A percentile compares a stretch with the other conserved stretches of the same genome.
These are phyloP conservation scores for Fusarium paranaense DNA, from an alignment of 2,329 filamentous ascomycete genomes.

Conservation along the genomic window DNA sequence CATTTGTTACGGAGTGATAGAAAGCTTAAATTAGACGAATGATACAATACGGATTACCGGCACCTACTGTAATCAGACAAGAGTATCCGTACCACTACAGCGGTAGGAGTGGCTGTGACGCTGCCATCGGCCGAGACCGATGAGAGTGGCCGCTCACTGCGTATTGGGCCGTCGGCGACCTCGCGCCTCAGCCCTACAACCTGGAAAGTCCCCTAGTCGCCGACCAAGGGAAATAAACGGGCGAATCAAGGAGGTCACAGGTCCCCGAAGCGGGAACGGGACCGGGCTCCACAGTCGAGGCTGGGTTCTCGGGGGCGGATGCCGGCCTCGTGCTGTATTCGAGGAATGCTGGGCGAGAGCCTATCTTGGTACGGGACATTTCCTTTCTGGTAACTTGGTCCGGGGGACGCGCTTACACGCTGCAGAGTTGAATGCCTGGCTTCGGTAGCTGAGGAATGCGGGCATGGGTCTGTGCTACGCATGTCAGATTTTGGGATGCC, in stretches of 20 bases:
- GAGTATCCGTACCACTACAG: not conserved
- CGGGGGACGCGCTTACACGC: not conserved
- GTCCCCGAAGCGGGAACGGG: constrained; percentile 3
- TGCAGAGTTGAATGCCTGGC: not conserved
- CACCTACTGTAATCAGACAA: not conserved
- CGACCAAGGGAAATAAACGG: not conserved
- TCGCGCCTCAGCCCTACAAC: not conserved
- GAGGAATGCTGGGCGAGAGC: not conserved
- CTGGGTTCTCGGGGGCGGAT: not conserved
- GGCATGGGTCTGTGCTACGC: not conserved
- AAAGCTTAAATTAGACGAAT: not conserved
- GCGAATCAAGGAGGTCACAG: not conserved
- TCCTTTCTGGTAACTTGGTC: not conserved
- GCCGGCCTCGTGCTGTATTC: not conserved
- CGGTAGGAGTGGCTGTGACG: not conserved
- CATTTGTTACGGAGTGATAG: not conserved
- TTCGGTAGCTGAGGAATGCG: not conserved
- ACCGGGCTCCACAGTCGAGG: not conserved
- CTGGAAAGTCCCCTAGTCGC: not conserved
- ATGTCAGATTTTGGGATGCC: constrained; percentile 9
- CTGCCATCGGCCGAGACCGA: not conserved
- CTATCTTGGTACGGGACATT: not conserved
- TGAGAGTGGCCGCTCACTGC: not conserved
- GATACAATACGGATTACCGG: not conserved
- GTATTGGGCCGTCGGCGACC: constrained; percentile 23